Base-by-base conservation (phyloP, 148 eudicot species). In the Spergularia marina region DNA sequence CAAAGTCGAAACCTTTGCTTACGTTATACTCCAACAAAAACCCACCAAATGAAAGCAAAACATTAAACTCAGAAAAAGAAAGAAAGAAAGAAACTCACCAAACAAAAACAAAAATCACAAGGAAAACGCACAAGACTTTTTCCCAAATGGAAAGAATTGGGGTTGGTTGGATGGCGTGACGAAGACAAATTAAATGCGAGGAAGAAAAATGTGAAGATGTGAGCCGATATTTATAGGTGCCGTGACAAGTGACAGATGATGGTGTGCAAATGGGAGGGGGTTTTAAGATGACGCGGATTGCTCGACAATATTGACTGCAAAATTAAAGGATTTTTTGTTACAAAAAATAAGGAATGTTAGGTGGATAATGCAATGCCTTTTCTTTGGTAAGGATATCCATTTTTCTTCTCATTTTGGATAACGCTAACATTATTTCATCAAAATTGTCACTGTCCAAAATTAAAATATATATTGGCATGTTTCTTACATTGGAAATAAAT, bases 301-400 rank as follows among this genome's bases (percentile, higher is more conserved):
- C 70, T 79, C 68, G 74, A 79, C 78, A 79, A 74, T 68, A 21
- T 79, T 79, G 82, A 79, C 78, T 21, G 51, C 9, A 56, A 36
- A 47, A 44, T 67, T 55, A 14, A 8, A 55, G 63, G 59, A 15
- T 71, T 54, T 53, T 78, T 62, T 52, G 70, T 18, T 58, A 40
- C 34, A 21, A n/a, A 30, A 30, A 30, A 0, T 30, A 30, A 30
- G 68, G 25, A 16, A 55, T 40, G 80, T 55, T 78, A 72, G 76
- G 80, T 78, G 59, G 30, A 57, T 57, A 9, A 44, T 44, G 9
- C 0, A n/a, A 4, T 6, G 7, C 10, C 8, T 44, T 44, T 44
- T 6, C 10, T 44, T 44, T 44, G 49, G 49, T 6, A 44, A 6
- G 49, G 49, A 44, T 6, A 44, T 44, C 49, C 10, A 44, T 44